Evolutionary conservation across 2,329 filamentous ascomycete genomes (phyloP), one percentile per base, ranked within the genome.

Genomic region (Elsinoe ampelina): DNA sequence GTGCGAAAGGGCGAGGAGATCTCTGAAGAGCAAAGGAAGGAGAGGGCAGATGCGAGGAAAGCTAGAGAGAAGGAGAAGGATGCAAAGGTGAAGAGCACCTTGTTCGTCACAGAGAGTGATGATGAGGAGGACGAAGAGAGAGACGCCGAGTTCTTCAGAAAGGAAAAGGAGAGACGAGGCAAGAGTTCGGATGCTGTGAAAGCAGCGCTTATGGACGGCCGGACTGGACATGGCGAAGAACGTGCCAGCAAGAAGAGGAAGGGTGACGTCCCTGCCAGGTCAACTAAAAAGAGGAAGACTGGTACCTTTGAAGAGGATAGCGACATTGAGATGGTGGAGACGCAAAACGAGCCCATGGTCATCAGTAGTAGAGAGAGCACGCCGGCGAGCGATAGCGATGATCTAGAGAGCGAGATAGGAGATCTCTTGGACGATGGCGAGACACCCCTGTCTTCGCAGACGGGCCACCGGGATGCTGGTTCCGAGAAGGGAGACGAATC

Each of bases 71-170:
- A 81, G n/a, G 89, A 91, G 65, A 90, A 90, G 71, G 79, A 83
- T 50, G 76, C 77, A 32, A 87, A 86, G 67, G 86, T 93, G 72
- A 97, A 96, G 76, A 95, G 87, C 64, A 84, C 85, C 20, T 72
- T 92, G 38, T 92, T 84, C 64, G 86, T 98, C 52, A 81, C 86
- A 58, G 84, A 85, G 36, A 89, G 86, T 62, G 93, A 97, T 67
- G 93, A 97, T 55, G 90, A 95, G 63, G 85, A 80, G n/a, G 89
- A 95, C 65, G 83, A 80, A 34, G 89, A 90, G 47, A 80, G 82
- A 57, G 81, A 87, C 70, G 75, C 68, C 19, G 82, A 80, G 17
- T 96, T 96, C 71, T 96, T 92, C 70, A 83, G 79, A 2, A 78
- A 81, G 13, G 91, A 96, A 71, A 83, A 85, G 68, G 73, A 79